These are phyloP conservation scores for Saccharomyces paradoxus DNA, from an alignment of 805 yeast genomes.

Conservation along the genomic window DNA sequence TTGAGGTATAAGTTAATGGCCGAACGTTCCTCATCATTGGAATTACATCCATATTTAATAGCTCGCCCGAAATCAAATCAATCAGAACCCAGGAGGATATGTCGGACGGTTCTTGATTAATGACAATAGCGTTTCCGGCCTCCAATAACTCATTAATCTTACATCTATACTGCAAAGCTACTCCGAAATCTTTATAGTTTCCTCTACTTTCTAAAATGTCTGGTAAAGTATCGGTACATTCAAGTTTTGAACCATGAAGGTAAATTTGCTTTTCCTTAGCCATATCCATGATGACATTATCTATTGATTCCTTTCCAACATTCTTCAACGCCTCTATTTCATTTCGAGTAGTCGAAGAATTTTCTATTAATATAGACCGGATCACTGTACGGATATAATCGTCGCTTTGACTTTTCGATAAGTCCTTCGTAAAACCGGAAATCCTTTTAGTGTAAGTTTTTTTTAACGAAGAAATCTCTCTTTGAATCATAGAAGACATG, in stretches of 20 bases:
- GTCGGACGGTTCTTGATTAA: constrained; percentile 49
- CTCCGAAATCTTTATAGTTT: constrained; percentile 33
- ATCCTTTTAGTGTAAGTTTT: constrained; percentile 28
- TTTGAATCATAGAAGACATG: constrained; percentile 60
- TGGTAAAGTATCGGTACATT: constrained; percentile 14
- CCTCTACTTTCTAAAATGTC: constrained; percentile 26
- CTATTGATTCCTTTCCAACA: constrained; percentile 44
- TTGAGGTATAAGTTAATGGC: constrained; percentile 64
- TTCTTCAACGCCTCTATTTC: constrained; percentile 29
- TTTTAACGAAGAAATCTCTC: constrained; percentile 47
- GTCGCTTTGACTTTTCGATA: constrained; percentile 5
- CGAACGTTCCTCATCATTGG: constrained; percentile 44
- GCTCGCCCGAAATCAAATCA: constrained; percentile 40
- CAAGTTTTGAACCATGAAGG: constrained; percentile 38
- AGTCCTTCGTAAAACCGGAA: constrained; percentile 13
- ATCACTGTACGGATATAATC: constrained; percentile 27
- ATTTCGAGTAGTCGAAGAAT: constrained; percentile 23
- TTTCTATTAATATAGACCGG: constrained; percentile 30
- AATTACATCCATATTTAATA: constrained; percentile 41
- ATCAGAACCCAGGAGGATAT: constrained; percentile 56
- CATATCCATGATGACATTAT: constrained; percentile 36
- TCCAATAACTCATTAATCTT: constrained; percentile 35
- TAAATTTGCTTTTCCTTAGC: constrained; percentile 47
- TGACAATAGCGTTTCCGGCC: constrained; percentile 44
- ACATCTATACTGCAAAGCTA: constrained; percentile 40